A percentile compares a stretch with the other conserved stretches of the same genome.
Evolutionary conservation across 345 rosid species (phyloP).

Genomic region (Lenwebbia sp.): DNA sequence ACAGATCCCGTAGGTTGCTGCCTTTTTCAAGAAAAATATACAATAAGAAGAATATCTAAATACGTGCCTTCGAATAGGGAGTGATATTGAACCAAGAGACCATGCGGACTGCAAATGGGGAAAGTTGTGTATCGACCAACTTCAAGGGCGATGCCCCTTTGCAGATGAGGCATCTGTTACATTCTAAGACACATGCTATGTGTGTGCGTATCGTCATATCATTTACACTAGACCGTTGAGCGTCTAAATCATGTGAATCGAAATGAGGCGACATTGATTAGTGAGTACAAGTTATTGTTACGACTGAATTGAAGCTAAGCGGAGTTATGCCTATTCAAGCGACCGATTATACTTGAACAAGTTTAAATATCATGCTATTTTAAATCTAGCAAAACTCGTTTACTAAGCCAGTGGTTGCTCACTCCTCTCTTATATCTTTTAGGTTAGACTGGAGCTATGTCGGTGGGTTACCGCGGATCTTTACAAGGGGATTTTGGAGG

Average conservation of each 20-base stretch:
- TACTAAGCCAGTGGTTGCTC: neutral
- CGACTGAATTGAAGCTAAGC: neutral
- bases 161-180: rapidly evolving
- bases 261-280: neutral
- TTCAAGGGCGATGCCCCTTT: neutral
- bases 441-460: rapidly evolving
- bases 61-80: neutral
- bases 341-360: neutral
- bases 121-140: neutral
- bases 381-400: neutral
- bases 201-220: neutral
- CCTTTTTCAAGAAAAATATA: too few species aligned
- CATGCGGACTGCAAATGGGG: neutral
- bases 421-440: neutral
- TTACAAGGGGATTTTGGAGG: neutral
- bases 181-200: neutral
- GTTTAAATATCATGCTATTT: neutral
- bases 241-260: rapidly evolving
- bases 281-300: neutral
- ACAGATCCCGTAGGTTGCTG: too few species aligned
- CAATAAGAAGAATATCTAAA: too few species aligned
- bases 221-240: neutral
- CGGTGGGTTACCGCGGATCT: too few species aligned
- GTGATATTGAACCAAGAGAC: neutral
- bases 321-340: neutral